A percentile compares a stretch with the other conserved stretches of the same genome.
These are phyloP conservation scores for Cicer arietinum DNA, from an alignment of 306 rosid species.

Conservation along the genomic window DNA sequence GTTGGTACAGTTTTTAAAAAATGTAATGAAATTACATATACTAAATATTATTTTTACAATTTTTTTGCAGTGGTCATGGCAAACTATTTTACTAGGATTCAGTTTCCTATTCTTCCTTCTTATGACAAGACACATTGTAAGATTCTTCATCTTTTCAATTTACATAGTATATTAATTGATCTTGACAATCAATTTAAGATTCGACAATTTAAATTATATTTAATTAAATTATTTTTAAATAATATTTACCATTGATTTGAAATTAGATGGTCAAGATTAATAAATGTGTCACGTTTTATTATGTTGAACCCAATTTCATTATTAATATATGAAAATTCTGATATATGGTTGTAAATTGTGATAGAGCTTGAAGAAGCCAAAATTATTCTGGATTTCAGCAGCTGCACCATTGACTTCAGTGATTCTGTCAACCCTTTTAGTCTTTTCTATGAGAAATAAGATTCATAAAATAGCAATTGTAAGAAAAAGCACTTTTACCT, in stretches of 20 bases:
- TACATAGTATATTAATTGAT: not conserved
- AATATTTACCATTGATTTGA: not conserved
- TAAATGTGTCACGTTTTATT: not conserved
- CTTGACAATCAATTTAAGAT: not conserved
- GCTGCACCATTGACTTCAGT: conserved; percentile 96
- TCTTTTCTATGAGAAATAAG: conserved; percentile 65
- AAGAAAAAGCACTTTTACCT: conserved; percentile 44
- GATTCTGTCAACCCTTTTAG: conserved; percentile 79
- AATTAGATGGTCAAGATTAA: not conserved
- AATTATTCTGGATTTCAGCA: conserved; percentile 86
- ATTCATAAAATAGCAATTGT: conserved; percentile 62
- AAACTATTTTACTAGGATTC: conserved; percentile 76
- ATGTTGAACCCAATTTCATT: not conserved
- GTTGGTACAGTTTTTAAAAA: too few species aligned
- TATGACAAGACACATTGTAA: conserved; percentile 80
- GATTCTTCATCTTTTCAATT: conserved; percentile 38
- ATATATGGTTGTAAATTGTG: conserved; percentile 39
- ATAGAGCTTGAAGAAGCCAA: conserved; percentile 88
- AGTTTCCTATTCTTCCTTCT: conserved; percentile 70
- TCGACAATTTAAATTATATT: not conserved
- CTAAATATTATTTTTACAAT: too few species aligned
- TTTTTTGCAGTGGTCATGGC: conserved; percentile 93
- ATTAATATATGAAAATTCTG: conserved; percentile 33
- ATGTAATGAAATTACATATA: too few species aligned
- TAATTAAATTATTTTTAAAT: not conserved